Conservation (phyloP, 306 rosid genomes). For the Rosa persica region DNA sequence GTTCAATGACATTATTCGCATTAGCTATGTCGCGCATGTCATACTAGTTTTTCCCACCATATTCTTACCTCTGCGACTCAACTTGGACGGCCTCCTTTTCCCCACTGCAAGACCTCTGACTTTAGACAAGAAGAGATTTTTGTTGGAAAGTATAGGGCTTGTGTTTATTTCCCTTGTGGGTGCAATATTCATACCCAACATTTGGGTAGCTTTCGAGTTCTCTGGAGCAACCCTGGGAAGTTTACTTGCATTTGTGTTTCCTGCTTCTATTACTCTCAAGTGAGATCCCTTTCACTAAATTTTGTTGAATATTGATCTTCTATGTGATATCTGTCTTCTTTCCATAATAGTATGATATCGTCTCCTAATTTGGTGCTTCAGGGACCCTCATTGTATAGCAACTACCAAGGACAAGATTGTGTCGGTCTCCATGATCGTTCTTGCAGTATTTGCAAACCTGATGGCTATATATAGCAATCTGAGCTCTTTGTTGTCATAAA, state of each 20-base stretch:
- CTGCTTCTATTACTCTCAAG: slow-evolving; percentile 39
- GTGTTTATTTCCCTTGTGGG: slow-evolving; percentile 30
- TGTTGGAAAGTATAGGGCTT: slow-evolving; percentile 17
- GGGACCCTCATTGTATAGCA: slow-evolving; percentile 40
- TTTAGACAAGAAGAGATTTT: slow-evolving; percentile 36
- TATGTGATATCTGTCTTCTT: neutral
- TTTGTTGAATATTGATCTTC: neutral
- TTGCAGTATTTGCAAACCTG: slow-evolving; percentile 33
- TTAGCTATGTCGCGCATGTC: slow-evolving; percentile 37
- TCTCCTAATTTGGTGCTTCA: neutral
- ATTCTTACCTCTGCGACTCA: slow-evolving; percentile 38
- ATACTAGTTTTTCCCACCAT: slow-evolving; percentile 38
- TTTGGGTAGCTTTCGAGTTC: slow-evolving; percentile 47
- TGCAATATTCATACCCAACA: slow-evolving; percentile 42
- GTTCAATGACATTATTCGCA: slow-evolving; percentile 31
- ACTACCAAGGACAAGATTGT: slow-evolving; percentile 40
- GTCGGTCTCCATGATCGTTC: slow-evolving; percentile 29
- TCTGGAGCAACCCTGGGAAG: slow-evolving; percentile 43
- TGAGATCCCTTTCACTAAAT: neutral
- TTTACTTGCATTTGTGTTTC: slow-evolving; percentile 40
- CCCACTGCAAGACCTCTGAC: slow-evolving; percentile 35
- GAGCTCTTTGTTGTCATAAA: slow-evolving; percentile 17
- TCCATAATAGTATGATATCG: neutral
- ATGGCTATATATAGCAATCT: slow-evolving; percentile 43
- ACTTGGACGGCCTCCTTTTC: slow-evolving; percentile 46